These are phyloP conservation scores for Citrullus amarus DNA, from an alignment of 306 rosid genomes.

Conservation along the genomic window DNA sequence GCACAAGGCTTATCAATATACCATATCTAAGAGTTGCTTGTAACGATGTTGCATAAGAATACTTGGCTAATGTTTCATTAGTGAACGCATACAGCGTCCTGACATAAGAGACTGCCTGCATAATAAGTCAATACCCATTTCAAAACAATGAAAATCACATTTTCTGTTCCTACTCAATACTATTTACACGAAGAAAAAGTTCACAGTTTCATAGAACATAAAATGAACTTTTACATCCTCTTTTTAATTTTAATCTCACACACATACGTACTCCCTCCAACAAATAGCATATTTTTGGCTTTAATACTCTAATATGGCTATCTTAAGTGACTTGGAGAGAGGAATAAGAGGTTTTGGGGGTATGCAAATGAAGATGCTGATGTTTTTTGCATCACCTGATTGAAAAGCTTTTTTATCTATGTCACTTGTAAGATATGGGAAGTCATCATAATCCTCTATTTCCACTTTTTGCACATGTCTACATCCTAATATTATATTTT, in stretches of 20 bases:
- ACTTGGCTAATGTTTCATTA: conserved; percentile 93
- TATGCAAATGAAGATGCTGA: background rate
- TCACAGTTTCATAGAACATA: background rate
- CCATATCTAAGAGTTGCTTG: conserved; percentile 99
- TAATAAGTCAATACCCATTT: conserved; percentile 9
- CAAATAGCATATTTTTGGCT: background rate
- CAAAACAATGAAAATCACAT: background rate
- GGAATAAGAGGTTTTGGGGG: background rate
- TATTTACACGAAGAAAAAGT: background rate
- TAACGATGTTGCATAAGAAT: conserved; percentile 93
- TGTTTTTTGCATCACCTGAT: background rate
- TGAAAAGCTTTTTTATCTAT: background rate
- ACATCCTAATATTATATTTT: background rate
- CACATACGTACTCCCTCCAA: background rate
- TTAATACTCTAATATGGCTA: background rate
- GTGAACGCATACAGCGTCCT: conserved; percentile 90
- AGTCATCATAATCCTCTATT: background rate
- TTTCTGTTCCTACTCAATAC: background rate
- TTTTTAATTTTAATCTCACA: background rate
- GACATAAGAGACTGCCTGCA: conserved; percentile 93
- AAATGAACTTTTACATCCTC: background rate
- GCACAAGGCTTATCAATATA: conserved; percentile 93
- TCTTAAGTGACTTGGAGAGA: background rate
- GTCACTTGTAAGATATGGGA: background rate
- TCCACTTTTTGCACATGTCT: background rate